Evolutionary conservation across 1,284 basidiomycete genomes (phyloP), one percentile per base, ranked within the genome.

Genomic region (Lentinula novae-zelandiae): DNA sequence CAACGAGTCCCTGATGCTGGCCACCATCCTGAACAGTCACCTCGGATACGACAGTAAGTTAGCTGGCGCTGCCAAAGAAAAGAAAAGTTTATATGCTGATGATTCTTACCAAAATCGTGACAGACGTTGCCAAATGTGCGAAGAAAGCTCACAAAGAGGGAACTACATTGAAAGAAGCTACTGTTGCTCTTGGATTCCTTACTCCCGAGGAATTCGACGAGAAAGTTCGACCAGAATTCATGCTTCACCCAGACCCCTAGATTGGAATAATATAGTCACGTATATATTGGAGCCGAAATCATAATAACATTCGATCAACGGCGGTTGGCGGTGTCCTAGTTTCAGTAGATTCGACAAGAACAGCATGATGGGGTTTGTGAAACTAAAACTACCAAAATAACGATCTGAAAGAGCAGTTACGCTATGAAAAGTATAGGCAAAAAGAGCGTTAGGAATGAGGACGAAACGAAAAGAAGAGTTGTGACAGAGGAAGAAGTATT

Each of bases 61-160:
- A 60, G 38, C 64, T 22, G 62, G n/a, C 31, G 42, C 46, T 39
- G 33, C 51, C 15, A 34, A 33, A 27, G 27, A 27, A 27, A 27
- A 27, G 48, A 63, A 60, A 57, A 57, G 65, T 38, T 67, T 61
- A 56, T 66, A 39, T 46, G 15, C n/a, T 44, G 15, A 44, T 34
- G 42, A 12, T 10, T 46, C 53, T 54, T 54, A 66, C 64, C 60
- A 50, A 53, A 55, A 33, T 53, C 27, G 62, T 62, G 48, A 50
- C 70, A 95, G 94, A 97, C 76, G 96, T 98, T 50, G 97, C 97
- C 57, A 96, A 94, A 76, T 95, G 93, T 67, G 97, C 97, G 46
- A 99, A 99, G 85, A 99, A 99, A 77, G 97, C 97, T 13, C 97
- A 99, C 83, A 95, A 92, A 76, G 95, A 99, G 76, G 97, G 96